A percentile compares a stretch with the other conserved stretches of the same genome.
These are phyloP conservation scores for Monilinia laxa DNA, from an alignment of 2,329 filamentous ascomycete species.

Conservation along the genomic window DNA sequence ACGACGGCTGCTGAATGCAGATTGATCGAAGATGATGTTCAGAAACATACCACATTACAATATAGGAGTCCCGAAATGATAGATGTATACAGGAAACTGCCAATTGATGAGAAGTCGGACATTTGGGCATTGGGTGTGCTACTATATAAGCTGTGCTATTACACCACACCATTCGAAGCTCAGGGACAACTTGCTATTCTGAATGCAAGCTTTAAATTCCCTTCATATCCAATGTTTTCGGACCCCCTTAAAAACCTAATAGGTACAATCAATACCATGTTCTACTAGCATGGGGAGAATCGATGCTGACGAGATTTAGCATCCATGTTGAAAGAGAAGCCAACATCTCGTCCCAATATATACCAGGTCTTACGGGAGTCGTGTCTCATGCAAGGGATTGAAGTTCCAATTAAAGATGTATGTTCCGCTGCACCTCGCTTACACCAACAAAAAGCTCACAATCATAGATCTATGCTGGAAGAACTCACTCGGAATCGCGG, in stretches of 20 bases:
- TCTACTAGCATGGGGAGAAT: background rate
- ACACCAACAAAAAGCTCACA: constrained; percentile 22
- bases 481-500: constrained; percentile 62
- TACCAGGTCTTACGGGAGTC: constrained; percentile 88
- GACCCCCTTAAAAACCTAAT: constrained; percentile 87
- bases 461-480: constrained; percentile 67
- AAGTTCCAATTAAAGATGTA: constrained; percentile 87
- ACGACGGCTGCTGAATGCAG: constrained; percentile 85
- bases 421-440: constrained; percentile 41
- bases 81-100: constrained; percentile 92
- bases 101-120: constrained; percentile 97
- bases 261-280: constrained; percentile 53
- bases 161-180: constrained; percentile 97
- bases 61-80: constrained; percentile 99
- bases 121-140: constrained; percentile 94
- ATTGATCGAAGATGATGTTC: constrained; percentile 92
- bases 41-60: constrained; percentile 94
- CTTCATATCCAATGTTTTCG: constrained; percentile 84
- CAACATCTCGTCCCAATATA: constrained; percentile 76
- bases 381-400: constrained; percentile 83
- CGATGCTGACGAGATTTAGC: constrained; percentile 49
- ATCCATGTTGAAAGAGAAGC: constrained; percentile 86
- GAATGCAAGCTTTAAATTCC: constrained; percentile 92
- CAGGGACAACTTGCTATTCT: constrained; percentile 96
- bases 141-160: constrained; percentile 97